Conservation (phyloP, 305 asterid species). For the Stenogyne calaminthoides region DNA sequence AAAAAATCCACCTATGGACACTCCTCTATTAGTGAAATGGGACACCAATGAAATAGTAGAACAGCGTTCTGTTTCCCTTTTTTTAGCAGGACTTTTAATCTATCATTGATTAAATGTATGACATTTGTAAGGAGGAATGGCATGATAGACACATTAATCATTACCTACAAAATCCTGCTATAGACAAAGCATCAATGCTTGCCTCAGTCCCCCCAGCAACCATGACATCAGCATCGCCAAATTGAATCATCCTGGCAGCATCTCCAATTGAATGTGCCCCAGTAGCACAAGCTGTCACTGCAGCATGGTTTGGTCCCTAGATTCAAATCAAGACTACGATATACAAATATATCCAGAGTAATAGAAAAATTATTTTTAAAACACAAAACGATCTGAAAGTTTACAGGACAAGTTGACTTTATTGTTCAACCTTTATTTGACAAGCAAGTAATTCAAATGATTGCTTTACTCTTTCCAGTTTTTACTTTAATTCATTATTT, state of each 20-base stretch:
- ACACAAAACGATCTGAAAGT: constrained; percentile 5
- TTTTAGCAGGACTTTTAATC: not conserved
- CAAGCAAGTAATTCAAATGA: not conserved
- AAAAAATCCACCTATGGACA: not conserved
- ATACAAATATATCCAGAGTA: constrained; percentile 38
- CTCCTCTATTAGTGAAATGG: not conserved
- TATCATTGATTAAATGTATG: not conserved
- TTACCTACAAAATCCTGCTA: constrained; percentile 98
- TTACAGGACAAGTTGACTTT: not conserved
- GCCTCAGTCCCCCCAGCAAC: constrained; percentile 99
- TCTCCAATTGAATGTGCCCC: constrained; percentile 98
- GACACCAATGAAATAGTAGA: not conserved
- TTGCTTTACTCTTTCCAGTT: not conserved
- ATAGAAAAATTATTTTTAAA: constrained; percentile 19
- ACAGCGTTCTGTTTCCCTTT: too few species aligned
- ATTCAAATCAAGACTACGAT: constrained; percentile 61
- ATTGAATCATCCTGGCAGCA: constrained; percentile 93
- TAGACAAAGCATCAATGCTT: constrained; percentile 96
- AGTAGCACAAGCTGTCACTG: constrained; percentile 99
- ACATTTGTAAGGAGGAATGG: constrained; percentile 10
- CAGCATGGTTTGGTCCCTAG: constrained; percentile 99
- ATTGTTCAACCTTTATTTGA: not conserved
- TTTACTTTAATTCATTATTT: constrained; percentile 6
- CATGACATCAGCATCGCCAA: constrained; percentile 98
- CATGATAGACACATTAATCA: constrained; percentile 2